phyloP scores from a whole-genome alignment of 2,329 filamentous ascomycete genomes.

The Clarireedia monteithiana region DNA sequence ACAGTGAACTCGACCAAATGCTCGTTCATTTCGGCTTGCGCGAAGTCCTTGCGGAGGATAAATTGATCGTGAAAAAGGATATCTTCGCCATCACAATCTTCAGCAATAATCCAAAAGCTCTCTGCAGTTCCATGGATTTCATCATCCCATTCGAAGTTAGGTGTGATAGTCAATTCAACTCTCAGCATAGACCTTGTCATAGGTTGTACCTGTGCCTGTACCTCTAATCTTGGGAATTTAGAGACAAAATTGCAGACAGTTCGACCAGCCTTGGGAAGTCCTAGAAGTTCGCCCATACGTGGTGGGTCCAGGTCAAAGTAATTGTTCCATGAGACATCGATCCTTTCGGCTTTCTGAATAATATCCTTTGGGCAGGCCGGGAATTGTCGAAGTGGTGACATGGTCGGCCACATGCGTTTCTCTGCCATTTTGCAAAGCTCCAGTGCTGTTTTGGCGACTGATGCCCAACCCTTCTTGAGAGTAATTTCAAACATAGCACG shows the following conservation, averaged over 20 bases:
- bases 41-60: constrained; percentile 83
- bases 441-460: constrained; percentile 83
- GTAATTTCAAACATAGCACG: constrained; percentile 95
- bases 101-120: constrained; percentile 94
- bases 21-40: constrained; percentile 77
- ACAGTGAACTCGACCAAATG: constrained; percentile 95
- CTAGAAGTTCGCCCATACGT: constrained; percentile 89
- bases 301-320: constrained; percentile 97
- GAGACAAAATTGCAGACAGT: constrained; percentile 78
- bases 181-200: constrained; percentile 90
- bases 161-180: constrained; percentile 82
- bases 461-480: constrained; percentile 94
- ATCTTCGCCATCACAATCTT: constrained; percentile 95
- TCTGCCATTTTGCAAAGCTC: constrained; percentile 99
- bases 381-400: constrained; percentile 93
- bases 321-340: constrained; percentile 85
- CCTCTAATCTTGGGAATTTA: constrained; percentile 87
- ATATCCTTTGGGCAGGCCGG: constrained; percentile 75
- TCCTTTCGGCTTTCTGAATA: constrained; percentile 84
- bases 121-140: constrained; percentile 79
- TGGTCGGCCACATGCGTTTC: constrained; percentile 99
- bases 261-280: constrained; percentile 80
- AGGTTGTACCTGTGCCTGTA: constrained; percentile 90
- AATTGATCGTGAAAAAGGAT: constrained; percentile 95
- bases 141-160: constrained; percentile 95